phyloP scores from a whole-genome alignment of 306 rosid genomes.

The Hylodesmum podocarpum region DNA sequence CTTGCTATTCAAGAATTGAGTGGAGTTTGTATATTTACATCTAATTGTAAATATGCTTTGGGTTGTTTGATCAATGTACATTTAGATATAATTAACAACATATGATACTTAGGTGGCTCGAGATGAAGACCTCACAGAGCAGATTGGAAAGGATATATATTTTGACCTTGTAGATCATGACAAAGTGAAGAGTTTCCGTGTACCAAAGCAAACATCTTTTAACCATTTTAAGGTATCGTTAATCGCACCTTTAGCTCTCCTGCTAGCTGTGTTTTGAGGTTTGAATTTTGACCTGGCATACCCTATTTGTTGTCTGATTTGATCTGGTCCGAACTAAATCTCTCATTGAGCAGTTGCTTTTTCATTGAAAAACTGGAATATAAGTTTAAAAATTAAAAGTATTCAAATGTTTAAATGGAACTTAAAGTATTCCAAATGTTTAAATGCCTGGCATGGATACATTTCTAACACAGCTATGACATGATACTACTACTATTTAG shows the following conservation, averaged over 20 bases:
- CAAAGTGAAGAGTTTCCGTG: slow-evolving; percentile 86
- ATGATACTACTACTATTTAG: background rate
- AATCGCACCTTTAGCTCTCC: background rate
- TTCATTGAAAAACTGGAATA: background rate
- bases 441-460: background rate
- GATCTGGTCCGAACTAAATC: background rate
- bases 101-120: slow-evolving; percentile 71
- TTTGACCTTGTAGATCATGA: slow-evolving; percentile 97
- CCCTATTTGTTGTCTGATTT: background rate
- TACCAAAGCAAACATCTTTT: slow-evolving; percentile 71
- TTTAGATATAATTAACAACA: slow-evolving; percentile 6
- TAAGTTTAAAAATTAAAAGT: background rate
- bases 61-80: slow-evolving; percentile 13
- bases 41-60: slow-evolving; percentile 3
- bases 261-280: slow-evolving; percentile 9
- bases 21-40: background rate
- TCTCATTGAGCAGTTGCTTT: background rate
- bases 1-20: slow-evolving; percentile 12
- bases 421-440: background rate
- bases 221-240: slow-evolving; percentile 72
- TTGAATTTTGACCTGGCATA: background rate
- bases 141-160: slow-evolving; percentile 85
- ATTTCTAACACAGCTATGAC: background rate
- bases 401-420: background rate
- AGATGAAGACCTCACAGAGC: slow-evolving; percentile 71